These are phyloP conservation scores for Phytophthora crassamura DNA, from an alignment of 352 stramenopile genomes.

Conservation along the genomic window DNA sequence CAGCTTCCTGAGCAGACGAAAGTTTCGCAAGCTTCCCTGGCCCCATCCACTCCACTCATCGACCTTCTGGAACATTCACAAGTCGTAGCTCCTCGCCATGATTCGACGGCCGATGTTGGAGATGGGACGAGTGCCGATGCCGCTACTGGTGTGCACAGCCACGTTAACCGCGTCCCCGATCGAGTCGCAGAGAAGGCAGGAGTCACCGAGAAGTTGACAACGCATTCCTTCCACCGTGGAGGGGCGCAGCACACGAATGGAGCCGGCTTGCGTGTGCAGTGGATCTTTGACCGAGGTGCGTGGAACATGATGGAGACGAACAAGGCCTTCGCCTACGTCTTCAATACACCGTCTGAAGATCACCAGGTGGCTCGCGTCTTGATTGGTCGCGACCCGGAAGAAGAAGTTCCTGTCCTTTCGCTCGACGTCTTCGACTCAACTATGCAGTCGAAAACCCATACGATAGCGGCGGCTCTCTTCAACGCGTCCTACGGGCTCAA, in stretches of 20 bases:
- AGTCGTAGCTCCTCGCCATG: not conserved
- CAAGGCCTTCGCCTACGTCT: constrained; percentile 24
- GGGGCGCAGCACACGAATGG: constrained; percentile 23
- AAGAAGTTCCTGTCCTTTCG: not conserved
- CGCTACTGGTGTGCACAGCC: constrained; percentile 6
- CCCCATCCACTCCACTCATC: constrained; percentile 4
- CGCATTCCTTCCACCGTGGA: constrained; percentile 33
- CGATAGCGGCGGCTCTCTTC: not conserved
- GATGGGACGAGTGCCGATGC: not conserved
- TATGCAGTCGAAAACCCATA: constrained; percentile 8
- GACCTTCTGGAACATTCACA: constrained; percentile 5
- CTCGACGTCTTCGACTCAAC: constrained; percentile 4
- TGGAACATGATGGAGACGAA: constrained; percentile 32
- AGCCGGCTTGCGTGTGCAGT: not conserved
- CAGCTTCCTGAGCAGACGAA: constrained; percentile 11
- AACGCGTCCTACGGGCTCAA: not conserved
- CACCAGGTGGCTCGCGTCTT: constrained; percentile 15
- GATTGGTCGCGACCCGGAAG: constrained; percentile 2
- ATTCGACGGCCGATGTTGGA: not conserved
- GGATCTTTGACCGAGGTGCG: constrained; percentile 17
- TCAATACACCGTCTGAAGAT: not conserved
- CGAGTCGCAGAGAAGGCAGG: constrained; percentile 6
- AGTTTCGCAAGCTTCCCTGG: not conserved
- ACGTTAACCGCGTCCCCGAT: constrained; percentile 21
- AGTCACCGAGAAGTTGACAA: constrained; percentile 17